Evolutionary conservation across 257 asterid genomes (phyloP).

Genomic region (Cinchona pubescens): DNA sequence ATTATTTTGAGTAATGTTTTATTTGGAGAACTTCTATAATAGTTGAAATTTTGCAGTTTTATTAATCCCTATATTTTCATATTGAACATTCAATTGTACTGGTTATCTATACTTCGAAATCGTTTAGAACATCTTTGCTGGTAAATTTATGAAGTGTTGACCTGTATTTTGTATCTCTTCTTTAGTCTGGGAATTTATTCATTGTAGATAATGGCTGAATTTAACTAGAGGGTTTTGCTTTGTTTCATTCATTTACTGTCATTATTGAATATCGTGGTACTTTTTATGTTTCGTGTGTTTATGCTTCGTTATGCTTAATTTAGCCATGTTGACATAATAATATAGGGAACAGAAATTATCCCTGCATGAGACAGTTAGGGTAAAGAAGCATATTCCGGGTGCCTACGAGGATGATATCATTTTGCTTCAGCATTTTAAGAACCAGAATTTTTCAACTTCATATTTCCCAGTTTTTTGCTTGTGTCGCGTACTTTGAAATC

Average conservation of each 20-base stretch:
- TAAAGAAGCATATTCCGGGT: neutral
- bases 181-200: neutral
- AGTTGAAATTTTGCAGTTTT: conserved; percentile 1
- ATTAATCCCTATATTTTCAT: too few species aligned
- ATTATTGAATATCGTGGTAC: neutral
- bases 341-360: neutral
- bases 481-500: neutral
- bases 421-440: neutral
- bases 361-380: neutral
- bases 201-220: neutral
- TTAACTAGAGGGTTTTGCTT: neutral
- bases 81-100: neutral
- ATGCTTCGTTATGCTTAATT: neutral
- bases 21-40: neutral
- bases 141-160: conserved; percentile 1
- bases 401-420: neutral
- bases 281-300: too few species aligned
- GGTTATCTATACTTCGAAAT: neutral
- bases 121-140: conserved; percentile 4
- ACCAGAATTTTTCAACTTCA: neutral
- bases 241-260: neutral
- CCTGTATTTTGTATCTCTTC: neutral
- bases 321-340: neutral
- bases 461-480: neutral
- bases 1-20: neutral